Evolutionary conservation across 2,329 filamentous ascomycete species (phyloP).

Genomic region (Fusarium sp.): DNA sequence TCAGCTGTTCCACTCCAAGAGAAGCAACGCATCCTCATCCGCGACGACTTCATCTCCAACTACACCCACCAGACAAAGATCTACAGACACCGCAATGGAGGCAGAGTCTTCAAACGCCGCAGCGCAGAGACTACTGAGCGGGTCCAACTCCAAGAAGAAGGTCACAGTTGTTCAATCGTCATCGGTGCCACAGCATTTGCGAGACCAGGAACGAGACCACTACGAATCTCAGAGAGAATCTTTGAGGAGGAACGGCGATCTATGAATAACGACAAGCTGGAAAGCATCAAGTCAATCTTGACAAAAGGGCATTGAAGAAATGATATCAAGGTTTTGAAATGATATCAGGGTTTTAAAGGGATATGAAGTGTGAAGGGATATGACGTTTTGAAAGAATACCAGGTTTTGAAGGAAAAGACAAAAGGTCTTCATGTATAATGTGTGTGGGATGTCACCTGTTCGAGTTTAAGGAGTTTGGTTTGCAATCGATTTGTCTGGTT

Average conservation of each 20-base stretch:
- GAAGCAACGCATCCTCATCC: background rate
- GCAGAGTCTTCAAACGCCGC: background rate
- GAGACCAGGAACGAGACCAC: background rate
- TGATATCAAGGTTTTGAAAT: background rate
- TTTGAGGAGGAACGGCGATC: too few species aligned
- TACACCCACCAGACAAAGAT: background rate
- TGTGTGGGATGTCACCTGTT: background rate
- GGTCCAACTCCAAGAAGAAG: background rate
- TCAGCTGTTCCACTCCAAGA: constrained; percentile 3
- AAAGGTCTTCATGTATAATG: background rate
- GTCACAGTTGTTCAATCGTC: constrained; percentile 3
- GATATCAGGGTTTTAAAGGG: background rate
- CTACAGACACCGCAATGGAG: background rate
- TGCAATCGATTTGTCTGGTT: background rate
- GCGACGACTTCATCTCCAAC: background rate
- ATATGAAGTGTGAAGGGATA: background rate
- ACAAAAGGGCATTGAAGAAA: background rate
- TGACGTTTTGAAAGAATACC: background rate
- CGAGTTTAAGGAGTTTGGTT: constrained; percentile 1
- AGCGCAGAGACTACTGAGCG: background rate
- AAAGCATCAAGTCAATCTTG: background rate
- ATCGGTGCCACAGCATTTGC: background rate
- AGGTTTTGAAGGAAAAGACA: background rate
- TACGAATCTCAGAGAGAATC: too few species aligned
- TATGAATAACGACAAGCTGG: background rate